phyloP scores from a whole-genome alignment of 2,329 filamentous ascomycete genomes.

The Pestalotiopsis sp. region DNA sequence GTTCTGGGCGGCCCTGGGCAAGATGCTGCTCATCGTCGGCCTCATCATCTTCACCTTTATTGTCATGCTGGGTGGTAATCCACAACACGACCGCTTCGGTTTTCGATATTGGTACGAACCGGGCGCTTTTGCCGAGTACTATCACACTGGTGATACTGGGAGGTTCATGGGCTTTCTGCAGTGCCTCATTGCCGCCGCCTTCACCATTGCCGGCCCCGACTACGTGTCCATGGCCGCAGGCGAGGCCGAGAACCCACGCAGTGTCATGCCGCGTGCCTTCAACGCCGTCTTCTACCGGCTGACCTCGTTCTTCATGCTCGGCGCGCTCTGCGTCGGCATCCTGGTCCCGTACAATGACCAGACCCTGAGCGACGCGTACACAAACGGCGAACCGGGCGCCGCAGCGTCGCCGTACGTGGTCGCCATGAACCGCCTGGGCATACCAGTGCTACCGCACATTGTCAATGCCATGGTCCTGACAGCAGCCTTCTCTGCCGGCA shows the following conservation, averaged over 20 bases:
- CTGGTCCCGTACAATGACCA: conserved; percentile 70
- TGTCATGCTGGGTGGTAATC: conserved; percentile 82
- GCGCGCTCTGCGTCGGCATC: conserved; percentile 72
- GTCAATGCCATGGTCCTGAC: conserved; percentile 75
- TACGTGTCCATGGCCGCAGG: conserved; percentile 66
- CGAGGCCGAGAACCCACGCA: conserved; percentile 71
- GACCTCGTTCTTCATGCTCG: conserved; percentile 75
- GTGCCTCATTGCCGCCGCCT: conserved; percentile 72
- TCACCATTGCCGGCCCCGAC: conserved; percentile 65
- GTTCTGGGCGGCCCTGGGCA: conserved; percentile 74
- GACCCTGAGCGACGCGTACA: conserved; percentile 63
- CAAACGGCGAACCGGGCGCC: conserved; percentile 61
- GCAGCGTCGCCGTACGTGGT: conserved; percentile 70
- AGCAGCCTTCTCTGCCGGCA: conserved; percentile 68
- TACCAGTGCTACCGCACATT: conserved; percentile 67
- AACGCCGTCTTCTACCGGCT: conserved; percentile 81
- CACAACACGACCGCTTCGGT: conserved; percentile 69
- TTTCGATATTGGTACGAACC: conserved; percentile 69
- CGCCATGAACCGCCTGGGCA: conserved; percentile 68
- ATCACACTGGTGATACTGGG: conserved; percentile 67
- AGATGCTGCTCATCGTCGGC: conserved; percentile 71
- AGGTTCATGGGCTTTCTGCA: conserved; percentile 75
- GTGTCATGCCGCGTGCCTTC: conserved; percentile 72
- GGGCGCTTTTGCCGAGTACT: conserved; percentile 70
- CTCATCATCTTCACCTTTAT: conserved; percentile 79